Base-by-base conservation (phyloP, 768 basidiomycete genomes). In the Pisolithus tinctorius region DNA sequence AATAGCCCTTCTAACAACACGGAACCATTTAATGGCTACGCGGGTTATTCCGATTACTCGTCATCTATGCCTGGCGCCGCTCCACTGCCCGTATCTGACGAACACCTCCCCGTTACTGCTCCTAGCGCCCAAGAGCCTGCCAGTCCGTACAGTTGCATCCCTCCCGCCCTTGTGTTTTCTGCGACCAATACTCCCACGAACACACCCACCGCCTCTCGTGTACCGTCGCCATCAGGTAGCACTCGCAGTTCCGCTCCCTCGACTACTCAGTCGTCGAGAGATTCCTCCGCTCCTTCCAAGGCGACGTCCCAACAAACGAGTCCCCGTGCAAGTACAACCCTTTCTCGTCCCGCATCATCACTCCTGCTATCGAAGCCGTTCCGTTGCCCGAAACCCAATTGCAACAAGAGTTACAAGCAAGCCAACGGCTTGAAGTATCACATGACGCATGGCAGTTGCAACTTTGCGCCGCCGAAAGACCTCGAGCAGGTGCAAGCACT, bases 391-490 rank as follows among this genome's bases (percentile, higher is more conserved):
- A 94, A 94, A 66, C 83, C 89, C 0, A 92, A 93, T 57, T 97
- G 93, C 75, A 92, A 89, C 73, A 97, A 97, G 76, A 81, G 81
- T 47, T 96, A 95, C 75, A 95, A 95, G 74, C 93, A 95, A 69
- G 90, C 90, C 40, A 96, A 96, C 59, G 84, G 93, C 10, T 75
- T 97, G 61, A 95, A 96, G 74, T 93, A 94, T 70, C 91, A 94
- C 68, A 84, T 92, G 76, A 88, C 86, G 8, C 91, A 92, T 64
- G 92, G 93, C 8, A 86, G 84, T 56, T 97, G 93, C 69, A 93
- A 92, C 67, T 95, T 93, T 66, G 87, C 90, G 0, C 91, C 93
- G 4, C 87, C 87, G 34, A 92, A 93, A 68, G 86, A 89, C 51
- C 66, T 88, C 48, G 86, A 87, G 67, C 82, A 85, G 44, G 81